Base-by-base conservation (phyloP, 345 rosid genomes). In the Pugionium cornutum region DNA sequence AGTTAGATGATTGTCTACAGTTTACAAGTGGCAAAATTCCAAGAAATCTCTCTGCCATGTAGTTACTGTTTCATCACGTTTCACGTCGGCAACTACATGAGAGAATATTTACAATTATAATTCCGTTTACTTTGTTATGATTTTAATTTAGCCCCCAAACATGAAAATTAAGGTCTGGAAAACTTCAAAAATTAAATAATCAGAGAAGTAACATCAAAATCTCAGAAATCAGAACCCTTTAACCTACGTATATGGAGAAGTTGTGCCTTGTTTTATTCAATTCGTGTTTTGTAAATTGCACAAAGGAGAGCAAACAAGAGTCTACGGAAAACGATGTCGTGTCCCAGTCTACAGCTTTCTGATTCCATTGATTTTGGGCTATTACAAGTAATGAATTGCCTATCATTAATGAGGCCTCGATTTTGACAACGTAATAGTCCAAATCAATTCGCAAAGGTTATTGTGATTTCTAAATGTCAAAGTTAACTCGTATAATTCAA, bases 321-420 rank as follows among this genome's bases (percentile, higher is more conserved):
- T 33, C 6, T n/a, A 2, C 4, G 29, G 28, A 10, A 31, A 5
- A 28, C 33, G 62, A 40, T 2, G 62, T 18, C 58, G 30, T 9
- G 4, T n/a, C 4, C 2, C 8, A 26, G 10, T 9, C 27, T 5
- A 56, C 18, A 34, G 48, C 27, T 29, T 58, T 40, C 10, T 27
- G 26, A 7, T 58, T 58, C 2, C n/a, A n/a, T 11, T 18, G 4
- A 10, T 46, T 48, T 28, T 62, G 46, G 67, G 46, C 67, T 8
- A 10, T 48, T 48, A 36, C 32, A 11, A 27, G 40, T 27, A 6
- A n/a, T 40, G 34, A 39, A 30, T 46, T 47, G 34, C 45, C 36
- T 48, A 7, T 39, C 11, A 37, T 7, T 49, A 28, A 2, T 4
- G 46, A 36, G 18, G 44, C 45, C 45, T 61, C 18, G 0, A 2